Conservation (phyloP, 495 filamentous ascomycete genomes). For the Alectoria sarmentosa region DNA sequence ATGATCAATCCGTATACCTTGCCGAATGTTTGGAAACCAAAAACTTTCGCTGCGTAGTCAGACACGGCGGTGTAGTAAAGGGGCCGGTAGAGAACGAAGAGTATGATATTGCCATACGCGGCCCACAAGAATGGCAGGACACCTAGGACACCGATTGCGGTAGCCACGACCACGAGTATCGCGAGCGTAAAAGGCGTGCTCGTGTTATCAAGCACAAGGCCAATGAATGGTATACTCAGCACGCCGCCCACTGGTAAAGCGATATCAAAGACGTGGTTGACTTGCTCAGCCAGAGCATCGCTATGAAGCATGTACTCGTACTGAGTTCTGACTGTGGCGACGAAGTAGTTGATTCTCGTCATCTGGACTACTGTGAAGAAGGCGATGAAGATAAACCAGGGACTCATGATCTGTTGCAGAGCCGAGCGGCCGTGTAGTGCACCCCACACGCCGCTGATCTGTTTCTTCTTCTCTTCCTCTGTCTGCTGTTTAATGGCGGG, state of each 20-base stretch:
- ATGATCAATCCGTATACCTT: slow-evolving; percentile 95
- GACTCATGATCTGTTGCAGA: slow-evolving; percentile 63
- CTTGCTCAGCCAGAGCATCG: slow-evolving; percentile 47
- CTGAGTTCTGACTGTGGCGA: slow-evolving; percentile 81
- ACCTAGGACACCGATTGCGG: slow-evolving; percentile 71
- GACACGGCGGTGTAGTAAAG: slow-evolving; percentile 50
- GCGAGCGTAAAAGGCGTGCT: slow-evolving; percentile 68
- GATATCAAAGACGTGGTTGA: slow-evolving; percentile 86
- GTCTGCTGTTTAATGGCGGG: slow-evolving; percentile 46
- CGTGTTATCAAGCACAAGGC: slow-evolving; percentile 69
- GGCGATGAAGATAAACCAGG: slow-evolving; percentile 85
- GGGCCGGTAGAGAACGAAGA: slow-evolving; percentile 61
- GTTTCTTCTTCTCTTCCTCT: slow-evolving; percentile 47
- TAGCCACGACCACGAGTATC: slow-evolving; percentile 64
- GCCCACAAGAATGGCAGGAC: slow-evolving; percentile 61
- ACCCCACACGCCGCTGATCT: slow-evolving; percentile 76
- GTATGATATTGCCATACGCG: slow-evolving; percentile 67
- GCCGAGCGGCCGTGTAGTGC: slow-evolving; percentile 73
- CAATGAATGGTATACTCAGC: slow-evolving; percentile 80
- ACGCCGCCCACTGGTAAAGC: slow-evolving; percentile 84
- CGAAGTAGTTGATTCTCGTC: slow-evolving; percentile 96
- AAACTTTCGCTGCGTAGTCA: slow-evolving; percentile 92
- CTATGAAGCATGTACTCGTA: slow-evolving; percentile 71
- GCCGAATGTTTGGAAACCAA: slow-evolving; percentile 91
- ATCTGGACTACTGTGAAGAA: slow-evolving; percentile 86